A percentile compares a stretch with the other conserved stretches of the same genome.
These are phyloP conservation scores for Lolium perenne DNA, from an alignment of 176 grass and related monocot genomes.

Conservation along the genomic window DNA sequence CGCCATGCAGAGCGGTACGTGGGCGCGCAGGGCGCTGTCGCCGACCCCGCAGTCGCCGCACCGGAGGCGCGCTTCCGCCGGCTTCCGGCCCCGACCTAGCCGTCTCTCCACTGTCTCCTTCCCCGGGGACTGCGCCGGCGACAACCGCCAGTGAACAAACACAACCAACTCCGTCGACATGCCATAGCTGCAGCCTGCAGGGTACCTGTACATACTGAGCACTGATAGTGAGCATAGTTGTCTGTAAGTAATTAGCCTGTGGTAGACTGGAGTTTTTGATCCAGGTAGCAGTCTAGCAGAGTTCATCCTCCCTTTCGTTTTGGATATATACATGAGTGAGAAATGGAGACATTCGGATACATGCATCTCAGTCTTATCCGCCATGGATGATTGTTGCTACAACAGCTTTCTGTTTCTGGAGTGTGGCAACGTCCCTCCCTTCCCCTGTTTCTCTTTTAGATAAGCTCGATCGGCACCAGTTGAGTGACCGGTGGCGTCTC, in stretches of 20 bases:
- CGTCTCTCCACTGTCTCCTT: constrained; percentile 60
- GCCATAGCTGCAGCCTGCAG: neutral
- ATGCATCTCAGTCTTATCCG: neutral
- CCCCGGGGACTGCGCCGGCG: constrained; percentile 48
- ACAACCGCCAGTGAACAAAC: neutral
- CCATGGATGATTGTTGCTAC: neutral
- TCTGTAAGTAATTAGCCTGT: neutral
- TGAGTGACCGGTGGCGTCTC: constrained; percentile 1
- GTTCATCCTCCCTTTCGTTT: neutral
- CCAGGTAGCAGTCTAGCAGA: neutral
- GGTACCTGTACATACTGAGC: no score
- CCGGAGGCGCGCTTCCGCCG: constrained; percentile 40
- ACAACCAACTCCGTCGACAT: constrained; percentile 25
- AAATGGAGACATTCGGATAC: constrained; percentile 6
- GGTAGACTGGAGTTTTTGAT: constrained; percentile 35
- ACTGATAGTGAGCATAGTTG: no score
- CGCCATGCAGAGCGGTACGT: constrained; percentile 54
- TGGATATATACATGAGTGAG: constrained; percentile 26
- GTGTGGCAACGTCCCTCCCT: neutral
- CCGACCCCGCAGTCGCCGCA: constrained; percentile 54
- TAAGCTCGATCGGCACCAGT: neutral
- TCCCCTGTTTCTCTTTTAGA: neutral
- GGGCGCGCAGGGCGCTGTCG: constrained; percentile 64
- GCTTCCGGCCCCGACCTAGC: constrained; percentile 30
- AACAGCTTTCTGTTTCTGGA: neutral